These are phyloP conservation scores for Aaosphaeria pasadenensis DNA, from an alignment of 2,329 filamentous ascomycete genomes.

Conservation along the genomic window DNA sequence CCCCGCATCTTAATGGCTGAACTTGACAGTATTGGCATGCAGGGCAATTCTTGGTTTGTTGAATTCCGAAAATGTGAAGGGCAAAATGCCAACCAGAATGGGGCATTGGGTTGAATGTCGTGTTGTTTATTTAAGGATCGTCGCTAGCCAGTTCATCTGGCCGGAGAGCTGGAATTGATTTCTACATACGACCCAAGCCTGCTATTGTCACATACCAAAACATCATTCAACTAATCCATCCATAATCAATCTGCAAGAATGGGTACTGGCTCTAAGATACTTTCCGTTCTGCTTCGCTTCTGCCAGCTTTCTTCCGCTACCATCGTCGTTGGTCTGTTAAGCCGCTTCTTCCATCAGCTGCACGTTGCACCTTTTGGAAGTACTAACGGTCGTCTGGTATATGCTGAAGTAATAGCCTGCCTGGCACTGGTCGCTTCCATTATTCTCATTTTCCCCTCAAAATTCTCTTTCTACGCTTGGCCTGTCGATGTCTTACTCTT, in stretches of 20 bases:
- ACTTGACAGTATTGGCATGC: no score
- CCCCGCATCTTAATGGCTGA: no score
- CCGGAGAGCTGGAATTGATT: no score
- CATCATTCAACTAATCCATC: no score
- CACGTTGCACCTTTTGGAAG: constrained; percentile 1
- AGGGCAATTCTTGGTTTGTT: no score
- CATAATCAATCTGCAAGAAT: neutral
- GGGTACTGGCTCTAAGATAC: constrained; percentile 7
- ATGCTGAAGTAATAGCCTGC: constrained; percentile 7
- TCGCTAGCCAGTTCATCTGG: no score
- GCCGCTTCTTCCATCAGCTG: constrained; percentile 9
- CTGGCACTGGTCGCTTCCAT: constrained; percentile 6
- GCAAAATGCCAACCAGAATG: no score
- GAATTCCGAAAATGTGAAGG: no score
- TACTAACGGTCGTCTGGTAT: constrained; percentile 5
- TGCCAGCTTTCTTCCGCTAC: constrained; percentile 5
- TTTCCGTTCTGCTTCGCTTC: constrained; percentile 7
- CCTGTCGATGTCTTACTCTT: constrained; percentile 7
- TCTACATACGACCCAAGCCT: no score
- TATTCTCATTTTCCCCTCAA: constrained; percentile 4
- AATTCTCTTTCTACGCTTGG: constrained; percentile 9
- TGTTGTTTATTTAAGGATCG: no score
- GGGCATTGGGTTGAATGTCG: no score
- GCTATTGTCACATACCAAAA: no score
- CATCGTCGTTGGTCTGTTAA: constrained; percentile 8